These are phyloP conservation scores for Mucor saturninus DNA, from an alignment of 371 early-diverging fungal species.

Conservation along the genomic window DNA sequence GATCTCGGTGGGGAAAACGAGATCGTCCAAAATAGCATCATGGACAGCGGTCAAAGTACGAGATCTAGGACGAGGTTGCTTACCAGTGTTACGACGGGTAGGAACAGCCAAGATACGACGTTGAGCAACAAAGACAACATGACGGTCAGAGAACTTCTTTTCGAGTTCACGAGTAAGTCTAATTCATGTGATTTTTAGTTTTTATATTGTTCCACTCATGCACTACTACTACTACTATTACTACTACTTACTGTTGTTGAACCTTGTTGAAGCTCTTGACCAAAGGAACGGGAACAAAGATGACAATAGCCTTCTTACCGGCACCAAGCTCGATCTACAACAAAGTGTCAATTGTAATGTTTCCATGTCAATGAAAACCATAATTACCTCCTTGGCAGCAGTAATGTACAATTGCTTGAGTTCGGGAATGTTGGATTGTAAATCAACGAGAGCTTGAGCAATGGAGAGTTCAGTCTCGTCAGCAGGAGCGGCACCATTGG, in stretches of 20 bases:
- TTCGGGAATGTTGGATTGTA: conserved; percentile 91
- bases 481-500: conserved; percentile 70
- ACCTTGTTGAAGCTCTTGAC: conserved; percentile 93
- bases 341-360: neutral
- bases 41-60: conserved; percentile 96
- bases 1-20: conserved; percentile 97
- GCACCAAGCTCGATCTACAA: conserved; percentile 84
- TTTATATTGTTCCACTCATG: neutral
- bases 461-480: conserved; percentile 90
- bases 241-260: conserved; percentile 74
- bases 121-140: conserved; percentile 93
- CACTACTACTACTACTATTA: neutral
- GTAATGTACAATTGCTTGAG: conserved; percentile 89
- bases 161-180: conserved; percentile 95
- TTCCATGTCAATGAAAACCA: neutral
- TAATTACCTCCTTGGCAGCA: conserved; percentile 89
- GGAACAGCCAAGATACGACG: conserved; percentile 95
- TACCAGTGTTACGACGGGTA: conserved; percentile 80
- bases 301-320: conserved; percentile 92
- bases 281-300: conserved; percentile 94
- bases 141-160: conserved; percentile 98
- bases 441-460: conserved; percentile 93
- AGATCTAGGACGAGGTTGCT: conserved; percentile 92
- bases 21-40: conserved; percentile 93
- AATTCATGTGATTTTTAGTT: neutral